A percentile compares a stretch with the other conserved stretches of the same genome.
These are phyloP conservation scores for Pneumocystis murina DNA, from an alignment of 1,139 yeast species.

Conservation along the genomic window DNA sequence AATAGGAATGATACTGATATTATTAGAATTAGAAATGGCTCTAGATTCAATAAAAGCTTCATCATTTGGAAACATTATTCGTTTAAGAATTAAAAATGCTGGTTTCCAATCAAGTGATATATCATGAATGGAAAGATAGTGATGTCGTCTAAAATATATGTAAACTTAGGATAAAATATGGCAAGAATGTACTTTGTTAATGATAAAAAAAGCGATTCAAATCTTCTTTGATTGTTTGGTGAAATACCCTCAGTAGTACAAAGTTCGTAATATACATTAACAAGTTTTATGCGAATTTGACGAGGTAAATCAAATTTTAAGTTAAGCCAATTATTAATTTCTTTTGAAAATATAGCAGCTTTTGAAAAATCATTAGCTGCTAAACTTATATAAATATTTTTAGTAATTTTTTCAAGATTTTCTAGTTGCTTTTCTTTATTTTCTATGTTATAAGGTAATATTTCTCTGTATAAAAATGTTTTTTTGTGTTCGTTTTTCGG, in stretches of 20 bases:
- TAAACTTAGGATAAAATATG: conserved; percentile 42
- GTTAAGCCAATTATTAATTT: conserved; percentile 60
- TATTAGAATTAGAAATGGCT: conserved; percentile 6
- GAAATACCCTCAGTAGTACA: conserved; percentile 60
- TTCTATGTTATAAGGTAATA: conserved; percentile 69
- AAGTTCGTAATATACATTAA: conserved; percentile 58
- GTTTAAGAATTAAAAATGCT: conserved; percentile 12
- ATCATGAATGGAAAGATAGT: conserved; percentile 25
- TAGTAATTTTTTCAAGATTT: conserved; percentile 63
- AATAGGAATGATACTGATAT: conserved; percentile 9
- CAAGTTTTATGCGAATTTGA: conserved; percentile 42
- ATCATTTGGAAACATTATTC: conserved; percentile 12
- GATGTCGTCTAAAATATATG: conserved; percentile 19
- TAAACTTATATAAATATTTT: conserved; percentile 66
- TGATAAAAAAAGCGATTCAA: conserved; percentile 8
- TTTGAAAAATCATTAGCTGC: conserved; percentile 60
- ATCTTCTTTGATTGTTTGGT: conserved; percentile 37
- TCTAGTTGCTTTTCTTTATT: conserved; percentile 52
- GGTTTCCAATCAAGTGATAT: conserved; percentile 21
- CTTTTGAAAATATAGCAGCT: conserved; percentile 68
- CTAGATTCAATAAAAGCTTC: not conserved
- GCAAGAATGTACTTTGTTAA: conserved; percentile 31
- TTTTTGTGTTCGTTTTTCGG: not conserved
- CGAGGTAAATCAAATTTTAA: conserved; percentile 77
- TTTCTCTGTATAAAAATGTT: conserved; percentile 42